Percentiles rank a stretch among this genome's conserved stretches.
phyloP scores from a whole-genome alignment of 192 early-diverging fungal genomes.

The Linnemannia elongata region DNA sequence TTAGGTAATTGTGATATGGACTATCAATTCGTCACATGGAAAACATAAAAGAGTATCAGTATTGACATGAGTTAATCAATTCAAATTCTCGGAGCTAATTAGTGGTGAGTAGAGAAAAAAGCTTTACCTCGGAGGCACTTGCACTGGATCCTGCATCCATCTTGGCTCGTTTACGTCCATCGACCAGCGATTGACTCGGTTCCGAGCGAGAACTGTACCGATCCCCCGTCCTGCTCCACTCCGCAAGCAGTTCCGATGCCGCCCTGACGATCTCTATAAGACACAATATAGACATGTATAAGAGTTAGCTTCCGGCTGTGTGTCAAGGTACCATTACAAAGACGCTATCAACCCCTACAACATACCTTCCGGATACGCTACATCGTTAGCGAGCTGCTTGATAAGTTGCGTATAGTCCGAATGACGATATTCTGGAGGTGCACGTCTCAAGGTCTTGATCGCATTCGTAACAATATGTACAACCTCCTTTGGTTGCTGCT shows the following conservation, averaged over 20 bases:
- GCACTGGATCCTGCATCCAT: neutral
- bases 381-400: neutral
- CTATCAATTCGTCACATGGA: neutral
- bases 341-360: neutral
- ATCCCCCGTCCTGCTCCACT: neutral
- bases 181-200: neutral
- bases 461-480: neutral
- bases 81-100: too few species aligned
- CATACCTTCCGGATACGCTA: neutral
- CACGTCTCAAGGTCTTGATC: constrained; percentile 7
- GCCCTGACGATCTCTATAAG: neutral
- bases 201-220: neutral
- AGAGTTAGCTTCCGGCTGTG: neutral
- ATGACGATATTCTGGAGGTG: neutral
- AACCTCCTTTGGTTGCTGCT: neutral
- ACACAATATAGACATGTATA: neutral
- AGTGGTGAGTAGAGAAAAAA: too few species aligned
- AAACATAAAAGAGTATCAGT: too few species aligned
- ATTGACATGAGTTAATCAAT: too few species aligned
- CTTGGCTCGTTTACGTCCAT: neutral
- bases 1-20: constrained; percentile 3
- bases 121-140: neutral
- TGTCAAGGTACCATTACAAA: neutral
- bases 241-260: neutral
- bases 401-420: neutral